A percentile compares a stretch with the other conserved stretches of the same genome.
phyloP scores from a whole-genome alignment of 2,329 filamentous ascomycete species.

The Mycosphaerella sp. region DNA sequence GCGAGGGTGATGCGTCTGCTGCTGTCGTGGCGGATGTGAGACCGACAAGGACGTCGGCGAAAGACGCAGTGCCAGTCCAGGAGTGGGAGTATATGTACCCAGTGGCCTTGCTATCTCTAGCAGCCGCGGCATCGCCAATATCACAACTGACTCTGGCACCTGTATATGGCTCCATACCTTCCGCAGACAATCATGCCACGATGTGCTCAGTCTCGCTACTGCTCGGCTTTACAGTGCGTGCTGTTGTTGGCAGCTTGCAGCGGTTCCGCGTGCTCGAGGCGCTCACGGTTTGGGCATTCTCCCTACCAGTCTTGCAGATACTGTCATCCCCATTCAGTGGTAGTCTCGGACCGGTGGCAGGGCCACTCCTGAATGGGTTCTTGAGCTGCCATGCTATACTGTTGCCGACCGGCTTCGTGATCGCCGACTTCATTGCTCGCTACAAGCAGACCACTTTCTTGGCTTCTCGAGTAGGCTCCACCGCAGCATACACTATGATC shows the following conservation, averaged over 20 bases:
- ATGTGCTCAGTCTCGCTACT: constrained; percentile 51
- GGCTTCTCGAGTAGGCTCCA: background rate
- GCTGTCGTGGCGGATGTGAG: background rate
- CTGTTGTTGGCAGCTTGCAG: background rate
- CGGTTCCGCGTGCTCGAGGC: background rate
- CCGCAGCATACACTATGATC: background rate
- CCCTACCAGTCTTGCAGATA: constrained; percentile 67
- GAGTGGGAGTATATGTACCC: constrained; percentile 11
- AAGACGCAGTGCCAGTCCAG: constrained; percentile 1
- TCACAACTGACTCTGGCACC: constrained; percentile 75
- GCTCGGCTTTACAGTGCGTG: constrained; percentile 42
- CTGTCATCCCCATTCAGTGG: constrained; percentile 63
- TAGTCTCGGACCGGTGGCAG: constrained; percentile 60
- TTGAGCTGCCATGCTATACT: constrained; percentile 58
- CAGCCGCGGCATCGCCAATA: constrained; percentile 60
- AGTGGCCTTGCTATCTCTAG: constrained; percentile 35
- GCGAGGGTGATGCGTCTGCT: background rate
- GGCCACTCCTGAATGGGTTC: constrained; percentile 68
- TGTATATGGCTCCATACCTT: constrained; percentile 79
- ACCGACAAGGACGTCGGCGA: background rate
- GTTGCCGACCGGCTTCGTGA: constrained; percentile 50
- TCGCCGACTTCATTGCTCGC: constrained; percentile 6
- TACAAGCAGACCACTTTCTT: constrained; percentile 5
- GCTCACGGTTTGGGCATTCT: constrained; percentile 61
- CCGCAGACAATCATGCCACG: constrained; percentile 60